Base-by-base conservation (phyloP, 2,329 filamentous ascomycete genomes). In the Fusarium penzigii region DNA sequence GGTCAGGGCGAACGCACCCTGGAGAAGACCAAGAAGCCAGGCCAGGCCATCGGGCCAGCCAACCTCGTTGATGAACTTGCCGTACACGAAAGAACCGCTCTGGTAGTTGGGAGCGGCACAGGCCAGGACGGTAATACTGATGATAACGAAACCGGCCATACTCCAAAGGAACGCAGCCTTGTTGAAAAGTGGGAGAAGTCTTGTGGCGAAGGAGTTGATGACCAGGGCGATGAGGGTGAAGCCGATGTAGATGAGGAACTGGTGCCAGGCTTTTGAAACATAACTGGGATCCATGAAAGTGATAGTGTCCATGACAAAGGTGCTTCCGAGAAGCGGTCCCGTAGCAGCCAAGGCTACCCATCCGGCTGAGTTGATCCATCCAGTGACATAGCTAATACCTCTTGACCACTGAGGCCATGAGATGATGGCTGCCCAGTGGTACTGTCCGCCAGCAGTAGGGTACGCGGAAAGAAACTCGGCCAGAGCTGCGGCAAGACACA, bases 151-250 rank as follows among this genome's bases (percentile, higher is more conserved):
- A 0, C 88, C 88, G 2, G 77, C 69, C 3, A 91, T 74, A 3
- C 84, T 88, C 88, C 87, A 91, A 46, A 84, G 78, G 58, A 91
- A 87, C 2, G 87, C 87, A 16, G 78, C 78, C 65, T 88, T 85
- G 65, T 86, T 90, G 59, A 90, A 75, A 12, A 79, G 76, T 0
- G 87, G 87, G 4, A 91, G 75, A 4, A 85, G 63, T 3, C 65
- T 59, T 1, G 65, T 70, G n/a, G 80, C 74, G 58, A 89, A 87
- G 2, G 83, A 81, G 57, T 90, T 90, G 68, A 89, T 73, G 44
- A 81, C 50, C 52, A 89, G 82, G 3, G 84, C 84, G 14, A 81
- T 69, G 17, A 84, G 52, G 6, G 83, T 86, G 65, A 85, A 86
- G 7, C 70, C 85, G 42, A 88, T 78, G 68, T 90, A 90, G 44